Evolutionary conservation across 208 protist genomes (phyloP), one percentile per base, ranked within the genome.

Genomic region (Acanthamoeba sp.): DNA sequence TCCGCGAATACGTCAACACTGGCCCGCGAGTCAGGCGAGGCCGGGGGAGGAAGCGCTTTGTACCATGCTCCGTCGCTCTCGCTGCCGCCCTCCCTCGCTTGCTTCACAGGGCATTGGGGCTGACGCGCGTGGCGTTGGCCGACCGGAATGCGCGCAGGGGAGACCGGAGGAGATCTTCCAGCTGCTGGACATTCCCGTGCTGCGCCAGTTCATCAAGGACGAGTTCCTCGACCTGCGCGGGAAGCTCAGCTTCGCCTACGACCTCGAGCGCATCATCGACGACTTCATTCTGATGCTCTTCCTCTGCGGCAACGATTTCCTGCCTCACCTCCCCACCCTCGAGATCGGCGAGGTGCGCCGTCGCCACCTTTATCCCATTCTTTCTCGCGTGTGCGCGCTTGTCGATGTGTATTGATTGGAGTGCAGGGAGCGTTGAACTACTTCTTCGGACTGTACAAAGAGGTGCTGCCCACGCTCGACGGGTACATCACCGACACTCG

Each of bases 181-280:
- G 42, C 29, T 96, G 38, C 24, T 95, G 1, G 71, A 99, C 95
- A 97, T 99, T 62, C 97, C 96, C 95, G 88, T 99, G 22, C 96
- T 99, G 57, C 97, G 99, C 45, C 98, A 99, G 94, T 99, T 99
- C 95, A 95, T 99, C 29, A 95, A 98, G 88, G 88, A 98, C 18
- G 98, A 99, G 91, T 97, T 99, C 40, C 76, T 88, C 36, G 50
- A 45, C 55, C 20, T 52, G 69, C 87, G 66, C 5, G 20, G 80
- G 24, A 40, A 52, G 38, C 34, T 91, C 32, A 45, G 6, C 18
- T 64, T 87, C 78, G 48, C 78, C 27, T 95, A 94, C 36, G 85
- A 95, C 16, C 57, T 94, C 32, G 94, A 95, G n/a, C 87, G 94
- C 38, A 62, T 95, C 32, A 71, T 95, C 34, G 94, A 95, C 27